Percentiles rank a stretch among this genome's conserved stretches.
Conservation (phyloP, 2,329 filamentous ascomycete species). For the Geosmithia flava region DNA sequence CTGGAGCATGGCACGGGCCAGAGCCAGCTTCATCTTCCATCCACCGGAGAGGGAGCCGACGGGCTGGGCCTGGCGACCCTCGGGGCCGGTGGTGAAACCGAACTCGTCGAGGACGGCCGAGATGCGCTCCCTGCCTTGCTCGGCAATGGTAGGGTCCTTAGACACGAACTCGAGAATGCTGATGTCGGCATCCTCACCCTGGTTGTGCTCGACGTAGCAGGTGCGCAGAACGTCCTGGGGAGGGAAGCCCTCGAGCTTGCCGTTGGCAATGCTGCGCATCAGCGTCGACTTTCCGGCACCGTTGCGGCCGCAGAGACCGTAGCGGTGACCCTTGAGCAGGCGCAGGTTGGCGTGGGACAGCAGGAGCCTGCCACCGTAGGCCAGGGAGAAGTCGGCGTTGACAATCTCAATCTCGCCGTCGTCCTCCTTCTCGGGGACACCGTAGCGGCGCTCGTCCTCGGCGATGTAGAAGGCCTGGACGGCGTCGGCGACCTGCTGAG, state of each 20-base stretch:
- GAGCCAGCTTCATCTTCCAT: conserved; percentile 99
- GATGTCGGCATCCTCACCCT: conserved; percentile 93
- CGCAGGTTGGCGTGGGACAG: conserved; percentile 92
- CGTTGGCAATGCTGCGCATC: conserved; percentile 90
- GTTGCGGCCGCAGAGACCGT: conserved; percentile 93
- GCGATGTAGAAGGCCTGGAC: conserved; percentile 69
- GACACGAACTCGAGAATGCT: conserved; percentile 88
- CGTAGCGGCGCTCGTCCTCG: conserved; percentile 80
- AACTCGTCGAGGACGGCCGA: conserved; percentile 77
- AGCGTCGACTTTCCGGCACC: conserved; percentile 98
- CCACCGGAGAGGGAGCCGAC: conserved; percentile 94
- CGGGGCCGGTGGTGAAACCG: conserved; percentile 82
- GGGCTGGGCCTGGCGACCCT: conserved; percentile 77
- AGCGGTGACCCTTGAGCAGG: conserved; percentile 90
- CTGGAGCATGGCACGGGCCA: conserved; percentile 93
- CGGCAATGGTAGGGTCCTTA: conserved; percentile 77
- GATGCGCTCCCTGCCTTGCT: conserved; percentile 70
- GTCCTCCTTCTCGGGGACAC: conserved; percentile 73
- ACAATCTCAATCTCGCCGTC: conserved; percentile 93
- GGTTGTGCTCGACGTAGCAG: conserved; percentile 98
- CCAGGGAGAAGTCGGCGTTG: conserved; percentile 93
- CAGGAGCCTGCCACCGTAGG: conserved; percentile 94
- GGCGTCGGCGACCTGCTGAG: conserved; percentile 53
- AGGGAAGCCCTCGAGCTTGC: conserved; percentile 95
- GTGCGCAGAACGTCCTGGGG: conserved; percentile 84